Evolutionary conservation across 2,329 filamentous ascomycete species (phyloP), one percentile per base, ranked within the genome.

Genomic region (Aspergillus flavus): DNA sequence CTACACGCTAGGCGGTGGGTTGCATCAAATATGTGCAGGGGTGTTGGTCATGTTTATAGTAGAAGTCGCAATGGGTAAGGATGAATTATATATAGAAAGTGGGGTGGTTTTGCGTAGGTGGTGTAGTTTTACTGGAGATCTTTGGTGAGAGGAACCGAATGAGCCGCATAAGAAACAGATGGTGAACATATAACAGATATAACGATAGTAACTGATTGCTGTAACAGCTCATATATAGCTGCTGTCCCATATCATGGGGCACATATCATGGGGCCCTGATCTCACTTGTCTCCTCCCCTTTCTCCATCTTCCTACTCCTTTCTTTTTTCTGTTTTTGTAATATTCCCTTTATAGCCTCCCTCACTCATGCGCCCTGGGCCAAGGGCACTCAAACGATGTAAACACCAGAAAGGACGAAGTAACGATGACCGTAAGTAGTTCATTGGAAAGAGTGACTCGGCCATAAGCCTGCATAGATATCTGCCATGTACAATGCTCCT

Each of bases 361-460:
- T 54, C 30, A 12, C 3, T 14, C 12, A 36, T 11, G 14, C 14
- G 12, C 32, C n/a, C n/a, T 21, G 21, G 21, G 21, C 21, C 21
- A 23, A 39, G 12, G n/a, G 34, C 21, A 11, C 32, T 14, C 16
- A 39, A 23, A 26, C 6, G 34, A 39, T 16, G 16, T 36, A 55
- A 39, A 6, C 21, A 52, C 21, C 28, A 32, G 28, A 52, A 52
- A 52, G 26, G 46, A 32, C 28, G 28, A 34, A 26, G 28, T 34
- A 39, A 26, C 4, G 23, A 26, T 39, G 30, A 21, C 32, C 32
- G 52, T 39, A 23, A 26, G 36, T 26, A 28, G 21, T 23, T 36
- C 14, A 39, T 26, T 23, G 36, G 23, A 64, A 59, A 56, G 57
- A 63, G 52, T 46, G 61, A 48, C 39, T 55, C 26, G 46, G 43